A percentile compares a stretch with the other conserved stretches of the same genome.
These are phyloP conservation scores for Leishmania turanica DNA, from an alignment of 208 protist species.

Conservation along the genomic window DNA sequence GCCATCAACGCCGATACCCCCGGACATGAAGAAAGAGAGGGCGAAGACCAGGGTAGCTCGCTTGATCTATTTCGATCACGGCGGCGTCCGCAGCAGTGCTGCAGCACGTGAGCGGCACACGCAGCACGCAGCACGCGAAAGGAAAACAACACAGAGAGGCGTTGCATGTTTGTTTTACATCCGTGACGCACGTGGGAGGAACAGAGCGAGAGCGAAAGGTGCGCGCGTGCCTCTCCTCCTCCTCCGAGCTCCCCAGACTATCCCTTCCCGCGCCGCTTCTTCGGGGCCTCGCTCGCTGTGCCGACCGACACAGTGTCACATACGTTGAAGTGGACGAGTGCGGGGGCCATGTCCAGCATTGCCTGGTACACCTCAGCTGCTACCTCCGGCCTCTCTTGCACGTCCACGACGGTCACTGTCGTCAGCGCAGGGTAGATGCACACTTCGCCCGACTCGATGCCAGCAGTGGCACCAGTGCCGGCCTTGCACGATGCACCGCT, in stretches of 20 bases:
- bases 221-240: neutral
- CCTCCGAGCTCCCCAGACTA: neutral
- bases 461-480: constrained; percentile 8
- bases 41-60: neutral
- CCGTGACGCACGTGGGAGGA: neutral
- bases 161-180: neutral
- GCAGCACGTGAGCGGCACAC: neutral
- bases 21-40: neutral
- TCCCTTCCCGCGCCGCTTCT: constrained; percentile 14
- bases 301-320: constrained; percentile 58
- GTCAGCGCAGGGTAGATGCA: constrained; percentile 50
- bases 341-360: constrained; percentile 46
- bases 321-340: constrained; percentile 63
- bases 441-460: constrained; percentile 27
- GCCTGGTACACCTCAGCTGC: constrained; percentile 45
- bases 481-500: constrained; percentile 13
- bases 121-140: neutral
- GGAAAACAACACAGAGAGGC: neutral
- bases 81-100: neutral
- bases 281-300: constrained; percentile 24
- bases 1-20: neutral
- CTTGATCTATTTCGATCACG: neutral
- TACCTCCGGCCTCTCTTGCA: constrained; percentile 39
- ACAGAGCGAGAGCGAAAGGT: too few relatives aligned
- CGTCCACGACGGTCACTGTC: constrained; percentile 65